Conservation (phyloP, 2,329 filamentous ascomycete species). For the Macroventuria anomochaeta region DNA sequence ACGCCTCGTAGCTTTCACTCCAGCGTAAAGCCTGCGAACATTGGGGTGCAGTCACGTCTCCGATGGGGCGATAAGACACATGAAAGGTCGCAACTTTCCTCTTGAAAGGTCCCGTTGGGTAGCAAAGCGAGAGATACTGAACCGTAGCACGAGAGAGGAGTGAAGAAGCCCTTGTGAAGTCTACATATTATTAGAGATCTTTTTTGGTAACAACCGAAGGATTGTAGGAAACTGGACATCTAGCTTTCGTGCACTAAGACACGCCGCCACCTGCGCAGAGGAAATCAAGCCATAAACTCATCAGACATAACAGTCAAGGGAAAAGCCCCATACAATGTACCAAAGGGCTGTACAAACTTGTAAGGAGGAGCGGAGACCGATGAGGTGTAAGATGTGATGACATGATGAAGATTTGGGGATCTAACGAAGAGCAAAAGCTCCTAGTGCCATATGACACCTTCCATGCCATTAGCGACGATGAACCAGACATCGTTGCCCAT, state of each 20-base stretch:
- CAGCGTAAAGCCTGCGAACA: too few species aligned
- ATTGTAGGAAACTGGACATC: constrained; percentile 27
- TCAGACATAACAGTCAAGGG: constrained; percentile 28
- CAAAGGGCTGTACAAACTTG: constrained; percentile 22
- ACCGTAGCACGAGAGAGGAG: neutral
- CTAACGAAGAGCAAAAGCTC: constrained; percentile 45
- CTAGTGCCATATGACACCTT: constrained; percentile 42
- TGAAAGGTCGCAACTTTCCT: too few species aligned
- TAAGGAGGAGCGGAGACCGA: constrained; percentile 15
- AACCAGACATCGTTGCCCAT: constrained; percentile 39
- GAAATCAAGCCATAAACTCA: constrained; percentile 26
- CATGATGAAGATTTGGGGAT: constrained; percentile 48
- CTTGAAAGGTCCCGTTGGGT: too few species aligned
- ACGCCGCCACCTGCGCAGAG: constrained; percentile 11
- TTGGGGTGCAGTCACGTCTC: too few species aligned
- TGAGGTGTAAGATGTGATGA: constrained; percentile 32
- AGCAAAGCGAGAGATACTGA: too few species aligned
- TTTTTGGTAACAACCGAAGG: constrained; percentile 24
- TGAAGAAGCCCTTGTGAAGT: constrained; percentile 24
- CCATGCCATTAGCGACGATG: constrained; percentile 40
- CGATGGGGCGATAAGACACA: too few species aligned
- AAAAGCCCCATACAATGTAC: constrained; percentile 21
- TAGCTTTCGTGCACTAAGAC: constrained; percentile 11
- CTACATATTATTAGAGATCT: constrained; percentile 28
- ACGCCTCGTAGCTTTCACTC: too few species aligned